Evolutionary conservation across 192 early-diverging fungal species (phyloP), one percentile per base, ranked within the genome.

Genomic region (Dissophora ornata): DNA sequence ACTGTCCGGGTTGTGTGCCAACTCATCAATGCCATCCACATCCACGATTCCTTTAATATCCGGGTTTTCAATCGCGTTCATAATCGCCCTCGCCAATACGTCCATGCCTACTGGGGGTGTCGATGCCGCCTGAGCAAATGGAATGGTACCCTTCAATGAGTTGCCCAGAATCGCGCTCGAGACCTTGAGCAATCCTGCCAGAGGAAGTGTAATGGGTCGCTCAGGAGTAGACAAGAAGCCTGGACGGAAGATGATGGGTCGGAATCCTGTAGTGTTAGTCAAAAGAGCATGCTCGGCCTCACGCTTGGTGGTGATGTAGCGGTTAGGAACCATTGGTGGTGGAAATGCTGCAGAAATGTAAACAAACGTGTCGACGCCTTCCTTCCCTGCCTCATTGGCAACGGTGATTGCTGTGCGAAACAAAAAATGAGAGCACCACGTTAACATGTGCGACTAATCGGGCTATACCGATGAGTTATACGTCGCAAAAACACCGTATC

Each of bases 301-400:
- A 32, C 90, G 89, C 61, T 93, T 93, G 13, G 90, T 90, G 21
- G 89, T 89, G 45, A 93, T 84, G 42, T 93, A 93, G 0, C 87
- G 82, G 52, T 88, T 80, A 47, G 88, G 83, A 33, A 93, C 66
- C 8, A 89, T 81, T 16, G 91, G 91, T 21, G 91, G 49, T 0
- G 85, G 48, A 44, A 90, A 88, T 28, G 79, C 83, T 15, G 91
- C 91, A 13, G 91, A 93, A 25, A 93, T 82, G 49, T 88, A 93
- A 16, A 82, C 86, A 73, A 90, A 91, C 10, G 86, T 83, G 4
- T 82, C 67, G 7, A 90, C 68, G 6, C 81, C 80, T 12, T 80
- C 68, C 19, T 80, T 60, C 8, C 79, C 82, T 7, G 85, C 89
- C 12, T 79, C 74, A 19, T 82, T 80, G 15, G 90, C 88, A 16